Percentiles rank a stretch among this genome's conserved stretches.
phyloP scores from a whole-genome alignment of 2,329 filamentous ascomycete species.

The Sporothrix phasma region DNA sequence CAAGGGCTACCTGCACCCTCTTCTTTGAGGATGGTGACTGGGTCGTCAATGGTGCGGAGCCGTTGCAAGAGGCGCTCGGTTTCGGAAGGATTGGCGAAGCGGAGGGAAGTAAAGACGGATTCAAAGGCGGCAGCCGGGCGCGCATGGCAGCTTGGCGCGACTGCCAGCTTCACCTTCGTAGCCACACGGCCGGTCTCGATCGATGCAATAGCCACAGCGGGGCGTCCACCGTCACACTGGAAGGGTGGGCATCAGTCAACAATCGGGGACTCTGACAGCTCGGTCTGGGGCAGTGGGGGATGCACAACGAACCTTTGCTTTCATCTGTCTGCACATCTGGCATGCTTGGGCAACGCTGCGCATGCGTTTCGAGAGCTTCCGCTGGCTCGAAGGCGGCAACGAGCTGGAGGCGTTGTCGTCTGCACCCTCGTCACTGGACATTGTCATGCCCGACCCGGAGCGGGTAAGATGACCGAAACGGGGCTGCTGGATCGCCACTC shows the following conservation, averaged over 20 bases:
- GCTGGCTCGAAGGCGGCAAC: background rate
- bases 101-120: conserved; percentile 22
- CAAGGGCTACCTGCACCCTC: background rate
- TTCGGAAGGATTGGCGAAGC: conserved; percentile 20
- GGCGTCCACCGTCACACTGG: conserved; percentile 28
- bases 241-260: background rate
- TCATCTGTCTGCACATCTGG: conserved; percentile 24
- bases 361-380: conserved; percentile 15
- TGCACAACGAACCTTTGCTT: conserved; percentile 20
- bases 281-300: background rate
- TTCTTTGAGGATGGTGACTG: conserved; percentile 10
- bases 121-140: conserved; percentile 24
- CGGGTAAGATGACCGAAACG: conserved; percentile 17
- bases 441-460: background rate
- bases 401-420: conserved; percentile 4
- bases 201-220: conserved; percentile 24
- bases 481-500: conserved; percentile 3
- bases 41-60: conserved; percentile 21
- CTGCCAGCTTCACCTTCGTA: conserved; percentile 27
- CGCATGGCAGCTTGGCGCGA: conserved; percentile 25
- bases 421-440: background rate
- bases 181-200: conserved; percentile 23
- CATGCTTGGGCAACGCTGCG: conserved; percentile 24
- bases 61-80: conserved; percentile 21
- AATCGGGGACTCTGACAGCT: background rate